Evolutionary conservation across 495 filamentous ascomycete genomes (phyloP).

Genomic region (Xylaria cubensis): DNA sequence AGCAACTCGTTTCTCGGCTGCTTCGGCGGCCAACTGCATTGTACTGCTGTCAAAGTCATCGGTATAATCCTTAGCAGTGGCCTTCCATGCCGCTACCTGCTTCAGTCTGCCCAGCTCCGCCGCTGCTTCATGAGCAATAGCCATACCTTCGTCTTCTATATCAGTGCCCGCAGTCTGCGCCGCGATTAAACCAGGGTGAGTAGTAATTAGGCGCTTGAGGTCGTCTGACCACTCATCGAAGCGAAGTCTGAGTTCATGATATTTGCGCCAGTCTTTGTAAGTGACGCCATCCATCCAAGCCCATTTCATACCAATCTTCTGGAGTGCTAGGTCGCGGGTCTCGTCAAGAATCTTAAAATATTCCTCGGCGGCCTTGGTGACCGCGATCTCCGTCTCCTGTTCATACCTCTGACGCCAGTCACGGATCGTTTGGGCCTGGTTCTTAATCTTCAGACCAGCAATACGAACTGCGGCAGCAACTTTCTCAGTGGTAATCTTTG

Average conservation of each 20-base stretch:
- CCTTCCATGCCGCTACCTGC: conserved; percentile 85
- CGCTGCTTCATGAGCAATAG: conserved; percentile 77
- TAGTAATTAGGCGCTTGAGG: conserved; percentile 72
- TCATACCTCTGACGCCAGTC: conserved; percentile 80
- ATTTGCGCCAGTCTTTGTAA: conserved; percentile 95
- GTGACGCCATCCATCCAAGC: conserved; percentile 94
- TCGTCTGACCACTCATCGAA: conserved; percentile 87
- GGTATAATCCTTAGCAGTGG: conserved; percentile 73
- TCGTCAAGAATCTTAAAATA: conserved; percentile 83
- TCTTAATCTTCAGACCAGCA: conserved; percentile 79
- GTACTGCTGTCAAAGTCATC: conserved; percentile 71
- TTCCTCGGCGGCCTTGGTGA: conserved; percentile 76
- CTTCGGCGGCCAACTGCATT: conserved; percentile 52
- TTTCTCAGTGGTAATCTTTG: conserved; percentile 48
- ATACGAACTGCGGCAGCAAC: conserved; percentile 68
- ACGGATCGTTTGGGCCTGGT: conserved; percentile 80
- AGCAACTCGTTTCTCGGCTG: conserved; percentile 39
- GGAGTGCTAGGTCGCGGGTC: conserved; percentile 86
- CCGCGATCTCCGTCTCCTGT: conserved; percentile 67
- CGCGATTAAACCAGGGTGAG: conserved; percentile 74
- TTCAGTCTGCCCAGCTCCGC: conserved; percentile 84
- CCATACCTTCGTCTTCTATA: conserved; percentile 79
- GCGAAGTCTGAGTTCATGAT: conserved; percentile 81
- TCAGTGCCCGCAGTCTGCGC: conserved; percentile 71
- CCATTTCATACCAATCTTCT: conserved; percentile 98